Evolutionary conservation across 2,329 filamentous ascomycete genomes (phyloP).

Genomic region (Hypoxylon sp.): DNA sequence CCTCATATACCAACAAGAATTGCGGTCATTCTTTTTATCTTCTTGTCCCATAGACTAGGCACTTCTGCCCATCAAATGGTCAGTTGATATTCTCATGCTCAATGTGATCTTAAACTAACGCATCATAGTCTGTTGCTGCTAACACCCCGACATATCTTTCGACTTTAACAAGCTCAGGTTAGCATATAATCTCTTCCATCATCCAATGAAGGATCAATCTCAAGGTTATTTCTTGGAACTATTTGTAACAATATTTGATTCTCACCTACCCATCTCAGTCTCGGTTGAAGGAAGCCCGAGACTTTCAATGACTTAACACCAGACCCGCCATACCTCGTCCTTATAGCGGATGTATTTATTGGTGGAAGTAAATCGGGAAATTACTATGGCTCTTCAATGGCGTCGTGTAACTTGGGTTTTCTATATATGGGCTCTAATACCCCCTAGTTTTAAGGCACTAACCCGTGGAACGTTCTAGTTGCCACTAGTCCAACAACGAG

Average conservation of each 20-base stretch:
- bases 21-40: neutral
- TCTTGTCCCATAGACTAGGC: neutral
- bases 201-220: neutral
- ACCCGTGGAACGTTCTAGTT: no score
- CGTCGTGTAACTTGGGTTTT: no score
- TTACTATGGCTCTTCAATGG: no score
- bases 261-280: neutral
- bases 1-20: no score
- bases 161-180: neutral
- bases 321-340: neutral
- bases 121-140: neutral
- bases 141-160: neutral
- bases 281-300: neutral
- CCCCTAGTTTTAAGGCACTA: no score
- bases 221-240: no score
- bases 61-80: neutral
- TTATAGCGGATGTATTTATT: neutral
- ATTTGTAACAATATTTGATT: neutral
- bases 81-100: neutral
- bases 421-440: no score
- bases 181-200: neutral
- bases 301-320: neutral
- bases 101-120: neutral
- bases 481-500: neutral
- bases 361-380: no score